These are phyloP conservation scores for Phaeosphaeria sp. DNA, from an alignment of 2,329 filamentous ascomycete species.

Conservation along the genomic window DNA sequence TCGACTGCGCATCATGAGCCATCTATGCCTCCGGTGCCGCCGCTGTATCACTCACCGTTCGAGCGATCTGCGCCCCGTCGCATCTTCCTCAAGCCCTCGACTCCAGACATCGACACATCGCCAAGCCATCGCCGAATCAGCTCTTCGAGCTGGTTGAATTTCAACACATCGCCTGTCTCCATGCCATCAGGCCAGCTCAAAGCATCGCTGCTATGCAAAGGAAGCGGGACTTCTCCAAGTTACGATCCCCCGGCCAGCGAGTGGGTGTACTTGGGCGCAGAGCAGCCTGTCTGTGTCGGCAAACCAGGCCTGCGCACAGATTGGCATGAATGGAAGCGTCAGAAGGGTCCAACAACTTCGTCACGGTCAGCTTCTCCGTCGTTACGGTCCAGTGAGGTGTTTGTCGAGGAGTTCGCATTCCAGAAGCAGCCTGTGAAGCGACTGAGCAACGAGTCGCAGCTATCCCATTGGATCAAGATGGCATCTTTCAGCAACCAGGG, in stretches of 20 bases:
- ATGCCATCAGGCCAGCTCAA: constrained; percentile 24
- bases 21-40: constrained; percentile 1
- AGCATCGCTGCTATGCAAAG: constrained; percentile 27
- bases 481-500: constrained; percentile 9
- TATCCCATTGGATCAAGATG: constrained; percentile 21
- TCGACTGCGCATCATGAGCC: constrained; percentile 1
- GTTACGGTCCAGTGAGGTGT: background rate
- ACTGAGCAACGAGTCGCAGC: constrained; percentile 23
- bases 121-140: constrained; percentile 14
- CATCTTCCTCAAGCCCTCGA: background rate
- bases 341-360: constrained; percentile 5
- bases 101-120: background rate
- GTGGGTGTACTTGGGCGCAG: constrained; percentile 23
- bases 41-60: background rate
- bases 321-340: constrained; percentile 7
- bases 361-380: background rate
- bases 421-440: constrained; percentile 19
- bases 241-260: constrained; percentile 30
- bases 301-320: background rate
- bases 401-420: constrained; percentile 18
- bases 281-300: constrained; percentile 10
- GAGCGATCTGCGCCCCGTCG: background rate
- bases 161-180: constrained; percentile 10
- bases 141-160: constrained; percentile 28
- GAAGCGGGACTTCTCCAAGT: constrained; percentile 15